Percentiles rank a stretch among this genome's conserved stretches.
These are phyloP conservation scores for Silene uniflora DNA, from an alignment of 148 eudicot genomes.

Conservation along the genomic window DNA sequence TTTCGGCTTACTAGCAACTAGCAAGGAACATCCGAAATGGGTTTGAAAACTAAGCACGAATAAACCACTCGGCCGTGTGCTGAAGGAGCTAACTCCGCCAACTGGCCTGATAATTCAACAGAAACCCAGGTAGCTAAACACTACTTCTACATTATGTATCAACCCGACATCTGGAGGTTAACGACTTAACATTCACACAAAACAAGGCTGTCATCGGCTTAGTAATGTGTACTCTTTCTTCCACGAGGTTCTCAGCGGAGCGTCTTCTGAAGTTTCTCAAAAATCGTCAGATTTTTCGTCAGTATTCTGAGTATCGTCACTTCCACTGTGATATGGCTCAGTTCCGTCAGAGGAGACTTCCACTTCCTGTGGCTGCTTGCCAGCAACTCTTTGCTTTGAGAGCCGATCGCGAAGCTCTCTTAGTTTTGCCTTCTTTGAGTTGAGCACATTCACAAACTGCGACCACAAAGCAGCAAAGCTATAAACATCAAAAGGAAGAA, in stretches of 20 bases:
- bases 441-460: conserved; percentile 79
- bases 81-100: not conserved
- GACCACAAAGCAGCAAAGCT: conserved; percentile 13
- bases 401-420: conserved; percentile 71
- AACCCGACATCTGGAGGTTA: too few species aligned
- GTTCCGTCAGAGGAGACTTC: conserved; percentile 72
- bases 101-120: not conserved
- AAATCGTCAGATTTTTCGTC: conserved; percentile 30
- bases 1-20: too few species aligned
- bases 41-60: not conserved
- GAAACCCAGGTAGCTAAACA: not conserved
- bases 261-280: conserved; percentile 40
- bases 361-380: conserved; percentile 45
- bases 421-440: conserved; percentile 87
- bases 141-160: too few species aligned
- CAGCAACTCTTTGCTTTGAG: conserved; percentile 36
- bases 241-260: conserved; percentile 35
- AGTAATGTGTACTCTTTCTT: conserved; percentile 31
- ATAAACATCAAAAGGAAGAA: not conserved
- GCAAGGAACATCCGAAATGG: not conserved
- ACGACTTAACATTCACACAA: too few species aligned
- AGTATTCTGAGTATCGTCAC: conserved; percentile 34
- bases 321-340: conserved; percentile 44
- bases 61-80: not conserved
- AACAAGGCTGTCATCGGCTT: not conserved